Evolutionary conservation across 2,329 filamentous ascomycete genomes (phyloP).

Genomic region (Venturia nashicola): DNA sequence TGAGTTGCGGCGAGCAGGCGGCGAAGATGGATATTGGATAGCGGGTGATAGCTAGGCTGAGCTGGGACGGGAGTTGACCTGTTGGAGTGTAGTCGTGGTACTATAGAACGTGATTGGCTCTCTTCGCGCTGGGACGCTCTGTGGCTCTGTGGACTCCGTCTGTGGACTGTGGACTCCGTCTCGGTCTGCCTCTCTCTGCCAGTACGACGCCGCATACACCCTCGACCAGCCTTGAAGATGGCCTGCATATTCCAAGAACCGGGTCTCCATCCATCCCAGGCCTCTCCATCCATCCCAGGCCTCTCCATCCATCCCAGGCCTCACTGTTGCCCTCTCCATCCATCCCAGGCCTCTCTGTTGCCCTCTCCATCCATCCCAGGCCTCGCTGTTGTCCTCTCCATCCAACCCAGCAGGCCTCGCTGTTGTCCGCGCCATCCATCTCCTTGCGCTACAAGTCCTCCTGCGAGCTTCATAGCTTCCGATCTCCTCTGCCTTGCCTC

Average conservation of each 20-base stretch:
- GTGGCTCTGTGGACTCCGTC: not conserved
- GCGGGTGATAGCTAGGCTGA: not conserved
- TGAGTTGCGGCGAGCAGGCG: not conserved
- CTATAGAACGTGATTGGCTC: not conserved
- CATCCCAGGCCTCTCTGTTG: no score
- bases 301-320: no score
- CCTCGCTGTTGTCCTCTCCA: not conserved
- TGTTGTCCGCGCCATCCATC: not conserved
- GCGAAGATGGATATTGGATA: not conserved
- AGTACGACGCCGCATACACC: not conserved
- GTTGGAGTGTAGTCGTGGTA: not conserved
- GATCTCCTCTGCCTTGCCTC: not conserved
- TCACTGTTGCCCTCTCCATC: not conserved
- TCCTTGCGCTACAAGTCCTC: not conserved
- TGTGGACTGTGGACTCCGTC: not conserved
- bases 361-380: no score
- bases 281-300: no score
- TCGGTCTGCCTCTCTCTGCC: not conserved
- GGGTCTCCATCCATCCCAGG: not conserved
- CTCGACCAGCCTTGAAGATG: not conserved
- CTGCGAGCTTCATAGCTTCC: not conserved
- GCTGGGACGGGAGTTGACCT: not conserved
- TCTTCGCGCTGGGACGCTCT: not conserved
- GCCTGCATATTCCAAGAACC: slow-evolving; percentile 2
- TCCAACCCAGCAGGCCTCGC: no score